Base-by-base conservation (phyloP, 2,329 filamentous ascomycete genomes). In the Fonsecaea pugnacius region DNA sequence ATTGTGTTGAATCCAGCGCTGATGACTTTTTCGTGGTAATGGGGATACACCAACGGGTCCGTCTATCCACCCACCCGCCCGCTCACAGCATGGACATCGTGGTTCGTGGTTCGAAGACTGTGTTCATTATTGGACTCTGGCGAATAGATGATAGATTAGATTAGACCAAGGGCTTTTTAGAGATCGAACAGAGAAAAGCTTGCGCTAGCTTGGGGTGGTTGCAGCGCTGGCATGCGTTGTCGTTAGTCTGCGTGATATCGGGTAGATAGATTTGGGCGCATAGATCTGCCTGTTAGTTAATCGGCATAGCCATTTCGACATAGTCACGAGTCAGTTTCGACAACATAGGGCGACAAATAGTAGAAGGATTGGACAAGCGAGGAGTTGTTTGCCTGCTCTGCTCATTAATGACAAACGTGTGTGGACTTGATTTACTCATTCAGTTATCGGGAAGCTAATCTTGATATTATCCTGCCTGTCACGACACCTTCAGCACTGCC, bases 401-500 rank as follows among this genome's bases (percentile, higher is more conserved):
- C 27, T 6, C 27, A 30, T 30, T 6, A 30, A 30, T 30, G 3
- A 30, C 6, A 30, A 30, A 30, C 27, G 27, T 30, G 27, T 27
- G 24, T 48, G 16, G 24, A 48, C 5, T 24, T 5, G 6, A 30
- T 24, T 3, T 10, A 12, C 24, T 24, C 35, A 38, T 48, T 48
- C 21, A 27, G 4, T 12, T 48, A 48, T 48, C 8, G 4, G 43
- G 43, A 10, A 9, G 14, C 8, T 24, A 48, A 48, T 24, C 21
- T 24, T 48, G 18, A 12, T 27, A 48, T 6, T 27, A 48, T 6
- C n/a, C 21, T 10, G 21, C 21, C 10, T 27, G 9, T 62, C 24
- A 68, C 50, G 60, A 63, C 16, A 79, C 73, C 65, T 79, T 79
- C 46, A 80, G 72, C 4, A 80, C 78, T 18, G 78, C 78, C 60